Percentiles rank a stretch among this genome's conserved stretches.
Evolutionary conservation across 139 green algal genomes (phyloP).

Genomic region (Pseudopediastrum boryanum): DNA sequence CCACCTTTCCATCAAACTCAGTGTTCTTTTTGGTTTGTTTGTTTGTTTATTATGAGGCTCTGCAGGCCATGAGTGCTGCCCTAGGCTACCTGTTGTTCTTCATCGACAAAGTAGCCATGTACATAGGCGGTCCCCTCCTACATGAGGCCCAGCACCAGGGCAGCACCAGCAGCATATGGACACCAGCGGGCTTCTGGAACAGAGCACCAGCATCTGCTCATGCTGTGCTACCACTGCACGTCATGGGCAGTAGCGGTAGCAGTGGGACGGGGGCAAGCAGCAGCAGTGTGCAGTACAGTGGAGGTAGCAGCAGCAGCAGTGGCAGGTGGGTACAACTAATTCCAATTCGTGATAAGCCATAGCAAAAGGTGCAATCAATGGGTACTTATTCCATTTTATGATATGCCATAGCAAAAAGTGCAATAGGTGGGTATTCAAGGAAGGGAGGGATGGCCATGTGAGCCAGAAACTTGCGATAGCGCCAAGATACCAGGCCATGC

Average conservation of each 20-base stretch:
- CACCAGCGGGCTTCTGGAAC: conserved; percentile 66
- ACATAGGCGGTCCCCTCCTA: conserved; percentile 65
- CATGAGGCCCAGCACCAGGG: conserved; percentile 62
- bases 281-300: neutral
- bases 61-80: conserved; percentile 49
- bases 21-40: too few species aligned
- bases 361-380: too few species aligned
- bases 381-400: too few species aligned
- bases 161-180: conserved; percentile 65
- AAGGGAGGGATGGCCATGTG: too few species aligned
- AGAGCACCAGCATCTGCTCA: conserved; percentile 37
- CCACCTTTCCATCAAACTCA: neutral
- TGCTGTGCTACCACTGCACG: conserved; percentile 60
- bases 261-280: neutral
- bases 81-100: conserved; percentile 75
- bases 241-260: conserved; percentile 27
- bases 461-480: too few species aligned
- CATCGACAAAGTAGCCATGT: conserved; percentile 58
- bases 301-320: neutral
- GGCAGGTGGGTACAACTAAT: too few species aligned
- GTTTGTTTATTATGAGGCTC: too few species aligned
- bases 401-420: too few species aligned
- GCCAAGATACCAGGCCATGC: too few species aligned
- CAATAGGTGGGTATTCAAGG: too few species aligned
- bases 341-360: too few species aligned